Evolutionary conservation across 345 rosid species (phyloP).

Genomic region (Citrus glauca): DNA sequence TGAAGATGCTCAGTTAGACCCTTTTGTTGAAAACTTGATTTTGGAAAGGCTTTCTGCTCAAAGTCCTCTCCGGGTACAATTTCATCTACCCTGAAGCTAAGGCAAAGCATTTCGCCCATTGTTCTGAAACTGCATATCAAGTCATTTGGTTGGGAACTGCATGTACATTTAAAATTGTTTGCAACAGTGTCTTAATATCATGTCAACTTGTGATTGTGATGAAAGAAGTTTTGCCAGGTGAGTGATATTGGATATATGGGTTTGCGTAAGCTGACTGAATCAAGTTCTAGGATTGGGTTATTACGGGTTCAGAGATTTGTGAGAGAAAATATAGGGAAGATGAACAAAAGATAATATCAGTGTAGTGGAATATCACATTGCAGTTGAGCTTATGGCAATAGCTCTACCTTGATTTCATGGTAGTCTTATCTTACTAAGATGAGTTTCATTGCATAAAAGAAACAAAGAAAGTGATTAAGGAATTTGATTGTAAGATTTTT

Average conservation of each 20-base stretch:
- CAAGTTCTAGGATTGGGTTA: background rate
- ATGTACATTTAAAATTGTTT: background rate
- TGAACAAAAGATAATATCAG: background rate
- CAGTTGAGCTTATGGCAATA: background rate
- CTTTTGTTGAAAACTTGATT: slow-evolving; percentile 90
- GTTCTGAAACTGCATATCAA: background rate
- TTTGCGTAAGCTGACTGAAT: background rate
- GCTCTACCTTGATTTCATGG: background rate
- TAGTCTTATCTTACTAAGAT: background rate
- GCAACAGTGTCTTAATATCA: background rate
- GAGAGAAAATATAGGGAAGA: background rate
- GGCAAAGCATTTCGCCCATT: background rate
- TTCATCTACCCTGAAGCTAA: background rate
- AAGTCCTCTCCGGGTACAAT: slow-evolving; percentile 85
- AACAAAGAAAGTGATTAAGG: background rate
- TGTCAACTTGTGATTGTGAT: background rate
- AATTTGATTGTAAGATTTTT: background rate
- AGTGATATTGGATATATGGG: background rate
- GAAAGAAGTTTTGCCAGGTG: background rate
- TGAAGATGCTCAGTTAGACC: slow-evolving; percentile 55
- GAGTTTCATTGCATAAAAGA: background rate
- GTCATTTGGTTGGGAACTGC: background rate
- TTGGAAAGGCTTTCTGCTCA: slow-evolving; percentile 94
- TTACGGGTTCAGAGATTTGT: background rate
- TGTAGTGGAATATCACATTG: background rate